Evolutionary conservation across 371 early-diverging fungal species (phyloP).

Genomic region (Amoeboaphelidium protococcarum): DNA sequence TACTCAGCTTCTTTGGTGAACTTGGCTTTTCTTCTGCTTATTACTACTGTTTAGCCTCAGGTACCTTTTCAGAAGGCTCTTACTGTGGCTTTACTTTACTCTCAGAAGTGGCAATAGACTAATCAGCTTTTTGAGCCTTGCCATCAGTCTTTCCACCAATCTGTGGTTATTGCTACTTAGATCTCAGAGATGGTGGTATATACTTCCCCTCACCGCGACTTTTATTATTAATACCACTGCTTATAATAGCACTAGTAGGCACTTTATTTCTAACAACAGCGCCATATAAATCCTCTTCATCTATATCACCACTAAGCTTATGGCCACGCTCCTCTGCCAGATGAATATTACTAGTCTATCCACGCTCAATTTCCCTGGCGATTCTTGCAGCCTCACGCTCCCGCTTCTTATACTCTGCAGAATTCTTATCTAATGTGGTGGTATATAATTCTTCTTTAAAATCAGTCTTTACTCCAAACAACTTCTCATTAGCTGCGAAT

Average conservation of each 20-base stretch:
- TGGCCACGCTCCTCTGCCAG: constrained; percentile 77
- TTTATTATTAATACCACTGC: background rate
- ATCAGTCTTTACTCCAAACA: constrained; percentile 83
- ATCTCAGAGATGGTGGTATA: background rate
- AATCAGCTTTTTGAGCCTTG: background rate
- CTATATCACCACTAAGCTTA: constrained; percentile 30
- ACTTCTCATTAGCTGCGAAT: constrained; percentile 79
- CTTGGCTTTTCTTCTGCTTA: background rate
- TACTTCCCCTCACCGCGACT: background rate
- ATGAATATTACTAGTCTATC: constrained; percentile 42
- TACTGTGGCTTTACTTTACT: background rate
- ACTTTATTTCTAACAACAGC: constrained; percentile 25
- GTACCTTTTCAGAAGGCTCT: background rate
- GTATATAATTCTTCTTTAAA: constrained; percentile 92
- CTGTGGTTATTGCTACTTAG: background rate
- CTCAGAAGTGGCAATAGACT: background rate
- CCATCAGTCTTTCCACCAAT: background rate
- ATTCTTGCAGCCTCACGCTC: constrained; percentile 64
- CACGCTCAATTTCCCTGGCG: constrained; percentile 69
- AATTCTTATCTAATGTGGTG: constrained; percentile 58
- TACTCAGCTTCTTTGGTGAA: no score
- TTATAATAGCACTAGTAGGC: background rate
- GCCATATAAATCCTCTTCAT: constrained; percentile 67
- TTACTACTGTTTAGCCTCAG: background rate
- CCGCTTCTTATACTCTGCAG: constrained; percentile 55